These are phyloP conservation scores for Colletotrichum sidae DNA, from an alignment of 2,329 filamentous ascomycete species.

Conservation along the genomic window DNA sequence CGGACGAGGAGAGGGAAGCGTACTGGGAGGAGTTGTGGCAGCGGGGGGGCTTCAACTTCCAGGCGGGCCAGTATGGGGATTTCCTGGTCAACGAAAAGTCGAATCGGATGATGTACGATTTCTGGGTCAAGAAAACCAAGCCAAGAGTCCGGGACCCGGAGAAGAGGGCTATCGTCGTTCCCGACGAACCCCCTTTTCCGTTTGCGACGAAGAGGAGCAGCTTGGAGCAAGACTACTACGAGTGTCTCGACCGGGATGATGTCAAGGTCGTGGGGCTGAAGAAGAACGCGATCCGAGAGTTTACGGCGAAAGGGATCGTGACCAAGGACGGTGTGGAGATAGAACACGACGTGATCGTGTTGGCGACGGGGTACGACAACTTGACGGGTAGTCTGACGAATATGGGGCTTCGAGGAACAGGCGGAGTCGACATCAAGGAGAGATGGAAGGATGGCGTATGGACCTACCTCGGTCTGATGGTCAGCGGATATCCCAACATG, in stretches of 20 bases:
- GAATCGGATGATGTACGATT: conserved; percentile 59
- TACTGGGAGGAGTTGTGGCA: conserved; percentile 58
- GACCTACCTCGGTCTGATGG: conserved; percentile 43
- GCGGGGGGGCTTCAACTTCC: conserved; percentile 59
- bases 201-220: conserved; percentile 59
- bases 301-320: conserved; percentile 53
- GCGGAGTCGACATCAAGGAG: conserved; percentile 45
- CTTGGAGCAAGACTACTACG: conserved; percentile 62
- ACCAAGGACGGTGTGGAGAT: conserved; percentile 50
- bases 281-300: conserved; percentile 52
- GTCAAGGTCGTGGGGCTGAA: conserved; percentile 59
- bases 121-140: conserved; percentile 59
- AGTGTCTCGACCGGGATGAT: conserved; percentile 57
- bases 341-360: conserved; percentile 50
- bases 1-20: conserved; percentile 54
- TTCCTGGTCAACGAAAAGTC: conserved; percentile 52
- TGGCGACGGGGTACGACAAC: conserved; percentile 50
- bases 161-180: conserved; percentile 59
- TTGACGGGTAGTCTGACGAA: conserved; percentile 47
- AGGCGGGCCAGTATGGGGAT: conserved; percentile 60
- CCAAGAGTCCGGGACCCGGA: conserved; percentile 56
- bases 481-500: conserved; percentile 38
- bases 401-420: conserved; percentile 45
- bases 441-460: conserved; percentile 46
- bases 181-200: conserved; percentile 55